Percentiles rank a stretch among this genome's conserved stretches.
Conservation (phyloP, 2,329 filamentous ascomycete species). For the Cryphonectria radicalis region DNA sequence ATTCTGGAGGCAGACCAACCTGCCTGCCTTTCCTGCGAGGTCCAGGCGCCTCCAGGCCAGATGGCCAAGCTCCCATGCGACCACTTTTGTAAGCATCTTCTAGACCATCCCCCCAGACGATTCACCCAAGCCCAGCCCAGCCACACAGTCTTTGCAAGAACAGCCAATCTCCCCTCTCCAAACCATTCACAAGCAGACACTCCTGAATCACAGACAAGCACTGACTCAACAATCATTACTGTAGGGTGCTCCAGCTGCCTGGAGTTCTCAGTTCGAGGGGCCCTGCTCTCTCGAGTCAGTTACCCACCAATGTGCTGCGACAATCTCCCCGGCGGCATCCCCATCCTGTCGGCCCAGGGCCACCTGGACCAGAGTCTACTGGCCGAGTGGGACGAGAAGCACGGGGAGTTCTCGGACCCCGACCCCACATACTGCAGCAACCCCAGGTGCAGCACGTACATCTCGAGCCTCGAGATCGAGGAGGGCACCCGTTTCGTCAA, state of each 20-base stretch:
- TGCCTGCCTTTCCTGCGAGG: neutral
- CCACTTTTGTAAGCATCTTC: neutral
- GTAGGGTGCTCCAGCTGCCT: neutral
- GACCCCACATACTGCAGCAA: slow-evolving; percentile 1
- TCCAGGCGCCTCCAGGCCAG: neutral
- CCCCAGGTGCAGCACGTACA: neutral
- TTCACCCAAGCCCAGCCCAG: neutral
- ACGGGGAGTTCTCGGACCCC: neutral
- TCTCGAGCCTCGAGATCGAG: neutral
- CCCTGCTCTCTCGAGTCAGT: neutral
- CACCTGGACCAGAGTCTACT: neutral
- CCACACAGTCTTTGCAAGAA: neutral
- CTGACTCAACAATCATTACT: neutral
- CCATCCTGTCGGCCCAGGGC: neutral
- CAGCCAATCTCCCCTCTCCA: neutral
- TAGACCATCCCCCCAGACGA: neutral
- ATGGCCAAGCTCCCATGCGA: neutral
- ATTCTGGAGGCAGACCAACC: neutral
- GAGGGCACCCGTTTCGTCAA: neutral
- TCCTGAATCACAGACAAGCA: neutral
- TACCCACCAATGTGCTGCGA: neutral
- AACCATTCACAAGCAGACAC: neutral
- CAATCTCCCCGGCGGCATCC: neutral
- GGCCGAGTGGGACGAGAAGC: neutral
- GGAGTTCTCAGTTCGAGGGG: neutral